Percentiles rank a stretch among this genome's conserved stretches.
phyloP scores from a whole-genome alignment of 306 rosid genomes.

The Arachis stenosperma region DNA sequence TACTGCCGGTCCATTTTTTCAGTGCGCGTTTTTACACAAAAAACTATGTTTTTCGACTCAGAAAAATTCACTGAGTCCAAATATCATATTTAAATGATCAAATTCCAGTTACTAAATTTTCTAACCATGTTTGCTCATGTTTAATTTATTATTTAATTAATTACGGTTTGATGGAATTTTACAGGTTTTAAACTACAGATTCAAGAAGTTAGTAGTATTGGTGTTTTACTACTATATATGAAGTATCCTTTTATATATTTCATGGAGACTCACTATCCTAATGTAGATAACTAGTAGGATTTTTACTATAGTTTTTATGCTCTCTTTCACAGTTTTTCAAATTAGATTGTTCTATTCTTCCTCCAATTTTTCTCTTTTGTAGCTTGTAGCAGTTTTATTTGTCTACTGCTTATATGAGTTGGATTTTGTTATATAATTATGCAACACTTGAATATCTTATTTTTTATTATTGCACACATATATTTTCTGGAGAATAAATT shows the following conservation, averaged over 20 bases:
- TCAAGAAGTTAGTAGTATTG: conserved; percentile 59
- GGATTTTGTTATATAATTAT: conserved; percentile 30
- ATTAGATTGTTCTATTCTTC: conserved; percentile 25
- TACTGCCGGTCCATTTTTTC: no score
- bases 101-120: no score
- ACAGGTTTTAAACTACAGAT: conserved; percentile 97
- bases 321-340: conserved; percentile 30
- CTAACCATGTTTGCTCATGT: no score
- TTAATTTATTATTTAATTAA: no score
- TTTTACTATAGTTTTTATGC: conserved; percentile 20
- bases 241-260: not conserved
- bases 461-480: not conserved
- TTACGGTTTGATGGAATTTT: not conserved
- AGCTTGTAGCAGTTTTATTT: conserved; percentile 26
- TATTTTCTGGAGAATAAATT: conserved; percentile 8
- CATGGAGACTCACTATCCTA: conserved; percentile 3
- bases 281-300: conserved; percentile 10
- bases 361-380: conserved; percentile 1
- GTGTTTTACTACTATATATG: not conserved
- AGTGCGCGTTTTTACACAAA: no score
- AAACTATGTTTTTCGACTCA: no score
- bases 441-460: not conserved
- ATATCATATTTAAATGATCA: no score
- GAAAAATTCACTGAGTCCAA: no score
- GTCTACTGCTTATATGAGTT: not conserved